Evolutionary conservation across 805 yeast genomes (phyloP), one percentile per base, ranked within the genome.

Genomic region (Myxozyma monticola): DNA sequence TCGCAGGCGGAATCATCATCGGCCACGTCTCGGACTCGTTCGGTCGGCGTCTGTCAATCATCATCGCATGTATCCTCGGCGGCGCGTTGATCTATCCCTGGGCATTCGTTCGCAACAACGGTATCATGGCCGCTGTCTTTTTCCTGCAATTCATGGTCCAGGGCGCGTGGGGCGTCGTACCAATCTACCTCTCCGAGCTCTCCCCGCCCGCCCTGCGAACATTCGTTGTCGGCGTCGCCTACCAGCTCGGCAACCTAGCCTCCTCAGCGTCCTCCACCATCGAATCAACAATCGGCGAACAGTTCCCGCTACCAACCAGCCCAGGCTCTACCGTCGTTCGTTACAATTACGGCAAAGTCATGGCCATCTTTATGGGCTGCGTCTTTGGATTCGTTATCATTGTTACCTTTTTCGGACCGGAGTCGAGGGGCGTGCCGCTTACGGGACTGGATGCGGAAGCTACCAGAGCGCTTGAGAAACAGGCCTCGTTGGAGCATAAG

Each of bases 121-220:
- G 74, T 15, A 76, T 80, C 22, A 73, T 78, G 55, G 78, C 76
- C 53, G 84, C 82, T 26, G 80, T 70, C 4, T 83, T 83, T 67
- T 81, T 81, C 70, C 62, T 83, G 62, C 85, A 82, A 63, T 76
- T 78, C 61, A 77, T 78, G 48, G 84, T 83, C 4, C 83, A 81
- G 71, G 89, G 88, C 29, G 81, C 82, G 4, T 84, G 87, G 85
- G 88, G 89, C 54, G 78, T 84, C 41, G 73, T 79, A 10, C 87
- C 89, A 15, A 76, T 81, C 37, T 81, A 83, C 65, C 69, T 84
- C 35, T 71, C 81, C 26, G 90, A 84, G 65, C 71, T 84, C 42
- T 76, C 85, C 12, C 84, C 82, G 49, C 82, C 85, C 14, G 77
- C 79, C 31, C 78, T 79, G 64, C 72, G 86, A 61, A 73, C 88